Evolutionary conservation across 257 asterid species (phyloP).

Genomic region (Plantago major): DNA sequence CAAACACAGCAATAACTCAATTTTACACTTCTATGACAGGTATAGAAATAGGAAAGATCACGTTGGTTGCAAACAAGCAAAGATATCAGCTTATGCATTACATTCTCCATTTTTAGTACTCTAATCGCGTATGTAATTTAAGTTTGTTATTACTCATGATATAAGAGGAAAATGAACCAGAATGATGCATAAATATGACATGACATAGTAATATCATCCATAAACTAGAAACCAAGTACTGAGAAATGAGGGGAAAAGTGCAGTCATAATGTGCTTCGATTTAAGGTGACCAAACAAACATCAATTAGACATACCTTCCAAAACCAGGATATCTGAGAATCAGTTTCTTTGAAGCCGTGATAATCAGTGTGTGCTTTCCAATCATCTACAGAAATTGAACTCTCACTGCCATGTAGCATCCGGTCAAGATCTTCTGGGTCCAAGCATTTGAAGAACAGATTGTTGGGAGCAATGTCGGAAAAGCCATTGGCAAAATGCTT

Average conservation of each 20-base stretch:
- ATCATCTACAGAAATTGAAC: constrained; percentile 73
- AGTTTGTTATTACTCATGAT: not conserved
- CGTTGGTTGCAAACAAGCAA: too few relatives aligned
- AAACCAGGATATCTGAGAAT: constrained; percentile 84
- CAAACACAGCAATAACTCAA: not conserved
- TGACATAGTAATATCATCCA: not conserved
- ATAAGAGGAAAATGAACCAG: not conserved
- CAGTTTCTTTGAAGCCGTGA: constrained; percentile 67
- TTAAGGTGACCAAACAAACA: not conserved
- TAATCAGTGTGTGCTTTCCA: constrained; percentile 91
- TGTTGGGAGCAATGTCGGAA: constrained; percentile 53
- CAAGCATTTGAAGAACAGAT: constrained; percentile 65
- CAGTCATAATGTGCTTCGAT: not conserved
- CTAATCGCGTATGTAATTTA: not conserved
- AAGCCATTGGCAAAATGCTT: constrained; percentile 65
- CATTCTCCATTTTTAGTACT: not conserved
- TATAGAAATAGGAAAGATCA: not conserved
- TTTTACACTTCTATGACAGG: not conserved
- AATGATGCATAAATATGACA: not conserved
- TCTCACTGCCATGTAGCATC: constrained; percentile 85
- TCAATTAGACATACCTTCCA: constrained; percentile 68
- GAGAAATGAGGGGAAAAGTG: not conserved
- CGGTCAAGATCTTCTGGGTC: constrained; percentile 72
- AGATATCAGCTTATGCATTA: not conserved
- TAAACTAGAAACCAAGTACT: not conserved